Evolutionary conservation across 2,329 filamentous ascomycete genomes (phyloP).

Genomic region (Exophiala alcalophila): DNA sequence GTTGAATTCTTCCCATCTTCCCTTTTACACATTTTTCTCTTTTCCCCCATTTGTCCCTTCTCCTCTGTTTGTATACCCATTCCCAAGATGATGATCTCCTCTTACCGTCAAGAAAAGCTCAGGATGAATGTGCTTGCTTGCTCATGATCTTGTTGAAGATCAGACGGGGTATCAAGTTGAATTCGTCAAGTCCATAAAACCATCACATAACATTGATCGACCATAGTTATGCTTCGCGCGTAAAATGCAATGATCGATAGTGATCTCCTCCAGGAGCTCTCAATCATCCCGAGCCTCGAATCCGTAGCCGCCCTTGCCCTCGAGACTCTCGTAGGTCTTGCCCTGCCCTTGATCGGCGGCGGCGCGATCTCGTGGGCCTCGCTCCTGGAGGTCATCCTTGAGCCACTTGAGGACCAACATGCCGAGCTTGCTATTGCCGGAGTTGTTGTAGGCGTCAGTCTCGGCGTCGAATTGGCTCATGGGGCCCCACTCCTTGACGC

Average conservation of each 20-base stretch:
- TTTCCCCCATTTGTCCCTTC: too few species aligned
- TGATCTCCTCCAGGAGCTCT: background rate
- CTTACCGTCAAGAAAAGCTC: too few species aligned
- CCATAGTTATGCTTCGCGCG: too few species aligned
- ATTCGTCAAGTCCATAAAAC: too few species aligned
- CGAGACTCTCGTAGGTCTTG: conserved; percentile 52
- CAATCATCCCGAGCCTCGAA: conserved; percentile 45
- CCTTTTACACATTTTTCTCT: too few species aligned
- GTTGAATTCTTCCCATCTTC: too few species aligned
- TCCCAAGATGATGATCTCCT: too few species aligned
- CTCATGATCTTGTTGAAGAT: conserved; percentile 30
- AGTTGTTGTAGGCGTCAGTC: conserved; percentile 26
- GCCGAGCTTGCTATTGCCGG: conserved; percentile 79
- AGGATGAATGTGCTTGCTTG: too few species aligned
- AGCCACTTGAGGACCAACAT: conserved; percentile 88
- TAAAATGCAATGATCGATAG: conserved; percentile 1
- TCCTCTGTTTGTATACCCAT: too few species aligned
- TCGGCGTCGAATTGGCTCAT: conserved; percentile 62
- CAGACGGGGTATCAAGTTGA: conserved; percentile 25
- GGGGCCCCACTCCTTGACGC: conserved; percentile 79
- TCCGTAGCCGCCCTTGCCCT: conserved; percentile 64
- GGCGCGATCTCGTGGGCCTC: conserved; percentile 25
- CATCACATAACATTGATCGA: too few species aligned
- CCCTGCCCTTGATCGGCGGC: conserved; percentile 36
- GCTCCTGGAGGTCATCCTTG: conserved; percentile 43